Base-by-base conservation (phyloP, 2,329 filamentous ascomycete species). In the Phialophora macrospora region DNA sequence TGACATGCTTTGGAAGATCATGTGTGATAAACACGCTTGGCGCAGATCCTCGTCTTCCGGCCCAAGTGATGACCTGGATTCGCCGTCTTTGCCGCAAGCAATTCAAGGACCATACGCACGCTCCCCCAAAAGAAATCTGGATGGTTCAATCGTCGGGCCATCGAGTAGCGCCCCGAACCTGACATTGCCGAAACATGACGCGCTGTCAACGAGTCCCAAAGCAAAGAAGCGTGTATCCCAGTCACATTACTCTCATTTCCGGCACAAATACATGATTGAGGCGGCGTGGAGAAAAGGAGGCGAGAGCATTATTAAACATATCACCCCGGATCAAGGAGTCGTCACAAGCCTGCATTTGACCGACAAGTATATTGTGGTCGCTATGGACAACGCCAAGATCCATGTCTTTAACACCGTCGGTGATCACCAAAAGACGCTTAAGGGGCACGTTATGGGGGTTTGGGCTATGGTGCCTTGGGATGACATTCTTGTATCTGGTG, bases 401-500 rank as follows among this genome's bases (percentile, higher is more conserved):
- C 95, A 99, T 78, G 93, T 99, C 28, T 99, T 98, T 75, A 92
- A 98, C 76, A 93, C 92, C 0, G 88, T 95, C 71, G 95, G 95
- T 38, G 89, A 93, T 72, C 88, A 92, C 70, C 88, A 96, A 73
- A 92, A 93, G 76, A 97, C 92, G 2, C 81, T 99, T 30, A 90
- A 95, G 75, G 95, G 95, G 11, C 95, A 99, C 80, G 91, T 98
- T 52, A 99, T 99, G 95, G 95, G 95, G 48, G 95, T 99, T 22
- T 99, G 95, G 95, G 95, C 95, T 56, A 98, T 99, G 94, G 93
- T 99, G 26, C 95, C 95, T 6, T 97, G 93, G 91, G 94, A 92
- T 66, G 94, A 99, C 76, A 90, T 92, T 60, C 84, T 99, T 67
- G 95, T 99, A 66, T 97, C 93, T 73, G 95, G 95, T 73, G 95